These are phyloP conservation scores for Flaveria sonorensis DNA, from an alignment of 129 eudicot species.

Conservation along the genomic window DNA sequence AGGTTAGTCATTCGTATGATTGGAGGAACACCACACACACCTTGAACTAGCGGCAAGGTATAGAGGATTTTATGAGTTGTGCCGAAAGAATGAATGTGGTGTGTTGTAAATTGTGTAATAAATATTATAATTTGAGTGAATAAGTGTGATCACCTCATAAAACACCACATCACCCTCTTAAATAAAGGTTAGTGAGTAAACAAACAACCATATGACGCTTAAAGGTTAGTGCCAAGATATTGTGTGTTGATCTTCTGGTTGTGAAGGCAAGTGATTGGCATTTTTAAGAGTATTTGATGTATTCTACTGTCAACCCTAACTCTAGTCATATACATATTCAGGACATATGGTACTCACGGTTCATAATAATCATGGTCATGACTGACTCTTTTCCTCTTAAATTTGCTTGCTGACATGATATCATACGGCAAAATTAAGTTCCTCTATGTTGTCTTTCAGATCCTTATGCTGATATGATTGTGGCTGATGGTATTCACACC, in stretches of 20 bases:
- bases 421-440: not conserved
- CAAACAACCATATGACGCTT: no score
- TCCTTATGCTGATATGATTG: constrained; percentile 78
- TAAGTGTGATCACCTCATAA: no score
- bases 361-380: not conserved
- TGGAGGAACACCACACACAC: no score
- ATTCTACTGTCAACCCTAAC: constrained; percentile 73
- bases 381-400: not conserved
- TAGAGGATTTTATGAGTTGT: no score
- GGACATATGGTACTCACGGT: not conserved
- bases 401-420: not conserved
- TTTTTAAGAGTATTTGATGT: constrained; percentile 78
- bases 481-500: constrained; percentile 71
- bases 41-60: no score
- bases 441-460: constrained; percentile 38
- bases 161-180: no score
- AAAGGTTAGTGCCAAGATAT: constrained; percentile 32
- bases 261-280: constrained; percentile 75
- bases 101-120: no score
- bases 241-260: constrained; percentile 57
- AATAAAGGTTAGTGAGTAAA: no score
- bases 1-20: no score
- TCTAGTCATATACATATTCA: constrained; percentile 56
- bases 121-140: no score
- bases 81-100: not conserved